phyloP scores from a whole-genome alignment of 805 yeast species.

The Wickerhamiella allomyrinae region DNA sequence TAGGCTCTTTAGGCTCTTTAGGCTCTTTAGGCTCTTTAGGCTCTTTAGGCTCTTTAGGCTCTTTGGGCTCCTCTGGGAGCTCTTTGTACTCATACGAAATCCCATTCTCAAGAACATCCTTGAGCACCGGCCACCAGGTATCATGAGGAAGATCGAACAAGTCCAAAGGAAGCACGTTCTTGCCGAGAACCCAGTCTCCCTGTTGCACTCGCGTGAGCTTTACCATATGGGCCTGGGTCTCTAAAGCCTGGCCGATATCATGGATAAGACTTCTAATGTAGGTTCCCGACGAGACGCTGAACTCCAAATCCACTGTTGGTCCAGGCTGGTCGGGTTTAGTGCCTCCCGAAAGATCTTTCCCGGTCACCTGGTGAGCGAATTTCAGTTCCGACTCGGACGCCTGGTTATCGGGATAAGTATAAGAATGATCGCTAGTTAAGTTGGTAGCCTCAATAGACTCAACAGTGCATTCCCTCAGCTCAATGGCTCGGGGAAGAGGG shows the following conservation, averaged over 20 bases:
- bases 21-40: too few species aligned
- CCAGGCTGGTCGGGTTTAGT: constrained; percentile 7
- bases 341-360: constrained; percentile 4
- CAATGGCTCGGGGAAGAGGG: constrained; percentile 74
- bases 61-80: neutral
- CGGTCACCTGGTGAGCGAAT: constrained; percentile 34
- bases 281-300: constrained; percentile 87
- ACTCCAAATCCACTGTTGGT: constrained; percentile 47
- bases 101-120: constrained; percentile 29
- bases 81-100: too few species aligned
- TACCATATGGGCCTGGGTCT: constrained; percentile 79
- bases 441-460: constrained; percentile 42
- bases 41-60: too few species aligned
- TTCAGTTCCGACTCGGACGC: constrained; percentile 25
- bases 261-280: constrained; percentile 81
- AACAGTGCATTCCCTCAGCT: constrained; percentile 57
- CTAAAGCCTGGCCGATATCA: constrained; percentile 73
- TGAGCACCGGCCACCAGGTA: constrained; percentile 38
- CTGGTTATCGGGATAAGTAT: constrained; percentile 23
- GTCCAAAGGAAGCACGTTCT: constrained; percentile 47
- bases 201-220: constrained; percentile 60
- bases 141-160: constrained; percentile 45
- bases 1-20: too few species aligned
- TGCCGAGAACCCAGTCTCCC: constrained; percentile 69
- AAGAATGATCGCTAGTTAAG: constrained; percentile 37